These are phyloP conservation scores for Starmerella ratchasimensis DNA, from an alignment of 805 yeast genomes.

Conservation along the genomic window DNA sequence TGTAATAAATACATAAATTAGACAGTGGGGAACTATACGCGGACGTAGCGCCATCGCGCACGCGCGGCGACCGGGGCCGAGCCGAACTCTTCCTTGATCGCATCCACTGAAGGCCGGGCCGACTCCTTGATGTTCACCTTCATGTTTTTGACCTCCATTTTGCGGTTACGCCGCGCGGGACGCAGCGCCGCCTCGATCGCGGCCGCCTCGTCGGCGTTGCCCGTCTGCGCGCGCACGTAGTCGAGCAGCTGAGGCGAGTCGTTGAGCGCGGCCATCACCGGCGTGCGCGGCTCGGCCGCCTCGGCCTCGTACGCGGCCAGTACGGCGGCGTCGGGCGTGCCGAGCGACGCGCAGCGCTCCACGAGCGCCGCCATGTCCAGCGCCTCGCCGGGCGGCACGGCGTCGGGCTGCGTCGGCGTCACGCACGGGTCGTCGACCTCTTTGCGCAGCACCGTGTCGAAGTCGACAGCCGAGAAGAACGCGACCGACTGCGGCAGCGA, in stretches of 20 bases:
- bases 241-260: conserved; percentile 7
- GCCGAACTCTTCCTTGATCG: too few species aligned
- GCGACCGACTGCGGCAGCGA: conserved; percentile 93
- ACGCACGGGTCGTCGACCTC: conserved; percentile 86
- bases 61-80: too few species aligned
- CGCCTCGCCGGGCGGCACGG: conserved; percentile 71
- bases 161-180: too few species aligned
- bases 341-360: conserved; percentile 19
- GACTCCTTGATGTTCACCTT: too few species aligned
- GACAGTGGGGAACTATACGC: too few species aligned
- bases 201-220: conserved; percentile 6
- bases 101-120: too few species aligned
- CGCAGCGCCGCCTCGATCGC: conserved; percentile 7
- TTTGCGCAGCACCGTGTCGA: conserved; percentile 76
- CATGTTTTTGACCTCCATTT: too few species aligned
- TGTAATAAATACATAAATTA: too few species aligned
- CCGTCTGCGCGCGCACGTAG: conserved; percentile 15
- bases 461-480: conserved; percentile 84
- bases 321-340: conserved; percentile 1
- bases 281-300: conserved; percentile 3
- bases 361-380: conserved; percentile 45
- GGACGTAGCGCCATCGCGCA: too few species aligned
- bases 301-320: conserved; percentile 3
- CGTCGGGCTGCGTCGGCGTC: conserved; percentile 67
- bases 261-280: conserved; percentile 10